Conservation (phyloP, 2,329 filamentous ascomycete species). For the Aspergillus candidus region DNA sequence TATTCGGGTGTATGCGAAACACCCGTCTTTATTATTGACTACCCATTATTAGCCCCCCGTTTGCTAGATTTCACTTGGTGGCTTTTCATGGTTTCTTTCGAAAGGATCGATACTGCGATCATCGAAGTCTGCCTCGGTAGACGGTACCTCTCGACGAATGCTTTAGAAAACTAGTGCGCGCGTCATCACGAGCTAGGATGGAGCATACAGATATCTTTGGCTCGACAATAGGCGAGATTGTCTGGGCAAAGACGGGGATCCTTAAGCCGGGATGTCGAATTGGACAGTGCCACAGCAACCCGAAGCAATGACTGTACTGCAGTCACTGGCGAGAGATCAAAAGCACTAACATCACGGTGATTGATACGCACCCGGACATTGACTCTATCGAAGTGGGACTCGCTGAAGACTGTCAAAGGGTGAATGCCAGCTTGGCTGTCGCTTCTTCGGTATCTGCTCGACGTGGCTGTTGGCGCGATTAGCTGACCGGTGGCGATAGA, state of each 20-base stretch:
- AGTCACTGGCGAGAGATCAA: background rate
- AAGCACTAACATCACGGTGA: background rate
- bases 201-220: background rate
- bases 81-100: conserved; percentile 1
- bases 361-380: background rate
- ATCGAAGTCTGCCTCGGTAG: background rate
- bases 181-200: background rate
- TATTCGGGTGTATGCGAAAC: no score
- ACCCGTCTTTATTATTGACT: no score
- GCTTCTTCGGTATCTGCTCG: background rate
- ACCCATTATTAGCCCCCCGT: background rate
- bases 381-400: background rate
- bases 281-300: background rate
- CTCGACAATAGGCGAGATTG: background rate
- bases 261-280: background rate
- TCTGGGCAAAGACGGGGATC: background rate
- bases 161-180: background rate
- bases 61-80: background rate
- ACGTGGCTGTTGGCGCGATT: background rate
- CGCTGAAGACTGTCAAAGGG: background rate
- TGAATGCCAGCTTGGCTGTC: background rate
- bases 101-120: background rate
- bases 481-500: background rate
- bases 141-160: background rate
- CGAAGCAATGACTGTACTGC: background rate